These are phyloP conservation scores for Buxus sempervirens DNA, from an alignment of 164 flowering plant genomes.

Conservation along the genomic window DNA sequence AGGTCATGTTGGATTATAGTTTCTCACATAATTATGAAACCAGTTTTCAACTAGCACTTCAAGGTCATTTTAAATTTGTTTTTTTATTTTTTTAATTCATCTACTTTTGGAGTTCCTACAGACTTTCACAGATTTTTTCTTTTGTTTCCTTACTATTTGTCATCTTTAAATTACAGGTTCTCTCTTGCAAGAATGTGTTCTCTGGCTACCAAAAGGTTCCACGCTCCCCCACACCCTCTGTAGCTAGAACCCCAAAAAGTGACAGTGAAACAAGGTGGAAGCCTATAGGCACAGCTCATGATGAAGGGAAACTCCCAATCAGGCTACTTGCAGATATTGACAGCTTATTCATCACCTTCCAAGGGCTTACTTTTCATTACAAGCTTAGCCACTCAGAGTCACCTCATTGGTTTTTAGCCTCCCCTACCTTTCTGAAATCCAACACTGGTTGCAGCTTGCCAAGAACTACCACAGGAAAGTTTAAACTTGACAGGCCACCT, in stretches of 20 bases:
- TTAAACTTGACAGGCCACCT: conserved; percentile 42
- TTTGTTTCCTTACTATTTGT: not conserved
- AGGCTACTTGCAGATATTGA: conserved; percentile 79
- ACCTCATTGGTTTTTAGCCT: conserved; percentile 45
- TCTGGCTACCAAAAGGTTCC: conserved; percentile 83
- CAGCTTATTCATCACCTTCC: conserved; percentile 66
- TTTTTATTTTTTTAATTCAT: no score
- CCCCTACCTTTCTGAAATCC: conserved; percentile 38
- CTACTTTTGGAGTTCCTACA: not conserved
- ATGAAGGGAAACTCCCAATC: conserved; percentile 64
- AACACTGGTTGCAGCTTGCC: conserved; percentile 30
- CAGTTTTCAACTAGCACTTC: no score
- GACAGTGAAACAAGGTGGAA: conserved; percentile 57
- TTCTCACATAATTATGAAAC: no score
- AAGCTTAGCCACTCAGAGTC: conserved; percentile 68
- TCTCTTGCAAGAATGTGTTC: conserved; percentile 72
- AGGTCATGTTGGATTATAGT: no score
- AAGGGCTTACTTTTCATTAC: conserved; percentile 75
- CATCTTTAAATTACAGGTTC: conserved; percentile 44
- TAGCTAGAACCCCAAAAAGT: conserved; percentile 60
- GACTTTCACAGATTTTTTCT: not conserved
- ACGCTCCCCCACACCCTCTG: conserved; percentile 81
- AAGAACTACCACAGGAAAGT: conserved; percentile 33
- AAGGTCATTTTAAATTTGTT: no score
- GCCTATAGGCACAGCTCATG: conserved; percentile 36